Evolutionary conservation across 2,329 filamentous ascomycete genomes (phyloP), one percentile per base, ranked within the genome.

Genomic region (Botrytis elliptica): DNA sequence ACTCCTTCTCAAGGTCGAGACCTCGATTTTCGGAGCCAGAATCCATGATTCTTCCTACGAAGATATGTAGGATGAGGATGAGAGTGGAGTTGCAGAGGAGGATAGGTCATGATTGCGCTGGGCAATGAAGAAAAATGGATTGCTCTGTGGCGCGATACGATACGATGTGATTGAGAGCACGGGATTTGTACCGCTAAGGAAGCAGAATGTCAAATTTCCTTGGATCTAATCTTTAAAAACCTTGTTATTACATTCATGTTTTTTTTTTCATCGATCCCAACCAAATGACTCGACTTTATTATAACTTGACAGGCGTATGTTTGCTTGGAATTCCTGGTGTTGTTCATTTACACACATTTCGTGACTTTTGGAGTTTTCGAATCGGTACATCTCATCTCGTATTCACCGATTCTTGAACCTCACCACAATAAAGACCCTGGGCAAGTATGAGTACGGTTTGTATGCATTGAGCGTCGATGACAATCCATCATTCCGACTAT

Each of bases 1-100:
- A 86, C 88, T 99, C 96, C 83, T 92, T 95, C 85, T 98, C 96
- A 79, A 98, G 87, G 83, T 97, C 93, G 80, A 90, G 82, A 74
- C 84, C 85, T 75, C 84, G 83, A 78, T 84, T 86, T 80, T 85
- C 83, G 77, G 85, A 82, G 79, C 86, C 86, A 86, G 88, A 69
- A 7, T 33, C 63, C 71, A 72, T 72, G 49, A 38, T 89, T 86
- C 59, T 71, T 73, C 66, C 72, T 40, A 49, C 70, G 49, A 66
- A 29, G 16, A 69, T 72, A 57, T 66, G 52, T 44, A 59, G 14
- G 38, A 64, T 67, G 25, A 38, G 8, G 65, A 63, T 73, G 68
- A 40, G 38, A 68, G 63, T 57, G 57, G 46, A 71, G 67, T 68
- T 64, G 74, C 42, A 66, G 52, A 67, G 60, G 52, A 67, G 60